Conservation (phyloP, 208 protist genomes). For the Willaertia magna region DNA sequence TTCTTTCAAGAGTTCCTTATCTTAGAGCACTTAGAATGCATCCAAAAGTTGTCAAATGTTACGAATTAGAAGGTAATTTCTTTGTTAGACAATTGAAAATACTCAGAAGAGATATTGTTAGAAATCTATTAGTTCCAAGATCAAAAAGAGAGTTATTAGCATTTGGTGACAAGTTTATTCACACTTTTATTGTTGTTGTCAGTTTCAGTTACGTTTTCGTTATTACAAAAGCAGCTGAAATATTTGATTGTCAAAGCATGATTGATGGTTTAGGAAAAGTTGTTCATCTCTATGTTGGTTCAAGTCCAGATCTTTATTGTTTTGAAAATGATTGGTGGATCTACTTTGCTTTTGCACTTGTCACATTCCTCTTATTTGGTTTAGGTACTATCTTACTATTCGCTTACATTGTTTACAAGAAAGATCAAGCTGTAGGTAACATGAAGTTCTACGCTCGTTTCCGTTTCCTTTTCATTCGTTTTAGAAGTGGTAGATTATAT, state of each 20-base stretch:
- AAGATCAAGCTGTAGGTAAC: neutral
- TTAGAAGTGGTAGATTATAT: neutral
- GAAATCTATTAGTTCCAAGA: neutral
- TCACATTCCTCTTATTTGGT: neutral
- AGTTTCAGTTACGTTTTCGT: conserved; percentile 7
- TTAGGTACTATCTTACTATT: neutral
- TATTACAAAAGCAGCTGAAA: neutral
- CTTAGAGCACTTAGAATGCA: neutral
- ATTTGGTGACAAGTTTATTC: neutral
- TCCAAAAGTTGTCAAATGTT: neutral
- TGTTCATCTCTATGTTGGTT: neutral
- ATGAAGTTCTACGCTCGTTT: neutral
- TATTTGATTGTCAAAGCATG: neutral
- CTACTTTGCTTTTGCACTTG: neutral
- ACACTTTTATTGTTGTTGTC: neutral
- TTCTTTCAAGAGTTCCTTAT: neutral
- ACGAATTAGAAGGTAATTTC: neutral
- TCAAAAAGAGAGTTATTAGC: neutral
- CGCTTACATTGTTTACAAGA: neutral
- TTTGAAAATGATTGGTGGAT: neutral
- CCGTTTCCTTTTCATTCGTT: neutral
- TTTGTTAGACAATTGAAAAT: neutral
- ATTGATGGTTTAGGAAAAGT: neutral
- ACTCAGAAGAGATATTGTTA: neutral
- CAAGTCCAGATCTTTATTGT: neutral